Percentiles rank a stretch among this genome's conserved stretches.
phyloP scores from a whole-genome alignment of 176 grass and related monocot genomes.

The Rhynchospora breviuscula region DNA sequence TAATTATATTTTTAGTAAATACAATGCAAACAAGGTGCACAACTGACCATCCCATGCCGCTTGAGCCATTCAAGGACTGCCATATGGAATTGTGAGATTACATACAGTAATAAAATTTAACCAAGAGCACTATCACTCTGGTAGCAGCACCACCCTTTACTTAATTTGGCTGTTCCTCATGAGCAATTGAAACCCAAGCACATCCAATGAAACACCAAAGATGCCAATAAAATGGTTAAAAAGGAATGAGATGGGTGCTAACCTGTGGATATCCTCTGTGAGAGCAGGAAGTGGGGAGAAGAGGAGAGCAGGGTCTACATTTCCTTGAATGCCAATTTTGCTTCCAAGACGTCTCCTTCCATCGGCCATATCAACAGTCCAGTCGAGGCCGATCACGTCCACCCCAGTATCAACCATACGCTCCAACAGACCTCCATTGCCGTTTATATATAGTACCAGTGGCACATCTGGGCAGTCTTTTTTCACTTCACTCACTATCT shows the following conservation, averaged over 20 bases:
- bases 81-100: neutral
- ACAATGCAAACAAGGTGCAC: neutral
- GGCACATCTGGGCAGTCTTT: conserved; percentile 76
- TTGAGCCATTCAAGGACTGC: neutral
- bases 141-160: neutral
- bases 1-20: neutral
- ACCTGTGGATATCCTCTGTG: conserved; percentile 97
- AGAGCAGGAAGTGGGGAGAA: conserved; percentile 70
- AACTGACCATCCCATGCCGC: neutral
- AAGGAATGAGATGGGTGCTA: neutral
- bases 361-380: conserved; percentile 98
- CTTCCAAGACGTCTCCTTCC: conserved; percentile 79
- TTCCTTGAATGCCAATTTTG: conserved; percentile 80
- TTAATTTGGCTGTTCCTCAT: neutral
- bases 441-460: conserved; percentile 92
- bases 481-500: conserved; percentile 85
- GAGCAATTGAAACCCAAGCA: neutral
- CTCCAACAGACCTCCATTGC: conserved; percentile 89
- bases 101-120: neutral
- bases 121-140: neutral
- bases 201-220: neutral
- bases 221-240: neutral
- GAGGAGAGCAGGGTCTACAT: conserved; percentile 83
- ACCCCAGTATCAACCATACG: conserved; percentile 78
- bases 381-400: conserved; percentile 97